Conservation (phyloP, 1,284 basidiomycete species). For the Amylostereum areolatum region DNA sequence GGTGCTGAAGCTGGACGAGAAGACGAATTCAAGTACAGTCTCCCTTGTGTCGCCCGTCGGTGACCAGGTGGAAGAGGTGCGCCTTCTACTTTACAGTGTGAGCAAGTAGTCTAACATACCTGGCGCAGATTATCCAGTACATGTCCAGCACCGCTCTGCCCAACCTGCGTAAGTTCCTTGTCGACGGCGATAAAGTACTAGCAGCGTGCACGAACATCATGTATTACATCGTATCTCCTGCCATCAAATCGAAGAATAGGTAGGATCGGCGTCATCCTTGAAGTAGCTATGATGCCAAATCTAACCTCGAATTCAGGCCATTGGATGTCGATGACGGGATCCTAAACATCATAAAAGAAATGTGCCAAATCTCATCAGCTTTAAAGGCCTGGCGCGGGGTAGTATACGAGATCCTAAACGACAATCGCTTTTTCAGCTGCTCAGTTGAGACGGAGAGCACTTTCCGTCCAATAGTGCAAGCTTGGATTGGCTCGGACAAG, state of each 20-base stretch:
- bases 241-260: constrained; percentile 69
- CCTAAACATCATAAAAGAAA: constrained; percentile 68
- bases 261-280: constrained; percentile 22
- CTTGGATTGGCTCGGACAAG: constrained; percentile 84
- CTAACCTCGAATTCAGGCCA: constrained; percentile 35
- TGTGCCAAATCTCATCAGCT: constrained; percentile 74
- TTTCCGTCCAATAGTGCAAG: constrained; percentile 80
- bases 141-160: constrained; percentile 70
- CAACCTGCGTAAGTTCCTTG: constrained; percentile 72
- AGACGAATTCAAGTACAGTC: constrained; percentile 36
- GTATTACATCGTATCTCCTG: constrained; percentile 82
- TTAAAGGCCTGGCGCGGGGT: constrained; percentile 83
- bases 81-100: not conserved
- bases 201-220: constrained; percentile 78
- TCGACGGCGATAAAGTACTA: constrained; percentile 82
- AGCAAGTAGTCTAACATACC: not conserved
- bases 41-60: constrained; percentile 37
- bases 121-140: constrained; percentile 63
- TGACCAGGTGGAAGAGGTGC: constrained; percentile 52
- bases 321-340: constrained; percentile 65
- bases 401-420: constrained; percentile 79
- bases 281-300: constrained; percentile 2
- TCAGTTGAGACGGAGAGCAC: constrained; percentile 45
- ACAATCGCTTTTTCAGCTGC: constrained; percentile 83
- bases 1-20: constrained; percentile 52